Conservation (phyloP, 805 yeast species). For the Myxozyma sirexii region DNA sequence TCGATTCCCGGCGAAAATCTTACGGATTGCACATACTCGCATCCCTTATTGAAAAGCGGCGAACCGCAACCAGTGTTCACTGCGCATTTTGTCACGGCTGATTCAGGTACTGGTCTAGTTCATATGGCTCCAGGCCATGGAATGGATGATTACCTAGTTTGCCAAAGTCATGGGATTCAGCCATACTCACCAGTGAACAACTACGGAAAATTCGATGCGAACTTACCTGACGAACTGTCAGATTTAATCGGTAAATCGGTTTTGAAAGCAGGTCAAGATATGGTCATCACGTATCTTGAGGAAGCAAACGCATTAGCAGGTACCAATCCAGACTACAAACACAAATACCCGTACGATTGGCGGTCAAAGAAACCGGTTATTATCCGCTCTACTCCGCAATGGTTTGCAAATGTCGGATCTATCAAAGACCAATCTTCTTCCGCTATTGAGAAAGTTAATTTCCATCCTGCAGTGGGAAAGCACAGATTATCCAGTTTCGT, state of each 20-base stretch:
- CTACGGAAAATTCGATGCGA: slow-evolving; percentile 64
- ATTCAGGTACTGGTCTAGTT: slow-evolving; percentile 92
- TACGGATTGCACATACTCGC: slow-evolving; percentile 51
- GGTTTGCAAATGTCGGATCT: slow-evolving; percentile 85
- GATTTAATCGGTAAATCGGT: slow-evolving; percentile 61
- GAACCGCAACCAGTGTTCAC: slow-evolving; percentile 61
- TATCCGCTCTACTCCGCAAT: slow-evolving; percentile 92
- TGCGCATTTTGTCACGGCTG: slow-evolving; percentile 78
- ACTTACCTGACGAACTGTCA: slow-evolving; percentile 53
- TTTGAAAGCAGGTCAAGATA: slow-evolving; percentile 57
- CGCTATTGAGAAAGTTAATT: slow-evolving; percentile 64
- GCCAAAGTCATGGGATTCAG: slow-evolving; percentile 57
- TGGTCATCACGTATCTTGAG: slow-evolving; percentile 51
- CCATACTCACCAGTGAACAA: slow-evolving; percentile 80
- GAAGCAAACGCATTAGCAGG: slow-evolving; percentile 52
- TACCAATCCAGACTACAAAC: slow-evolving; percentile 58
- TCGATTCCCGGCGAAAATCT: slow-evolving; percentile 51
- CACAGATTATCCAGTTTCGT: slow-evolving; percentile 74
- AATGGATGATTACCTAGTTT: slow-evolving; percentile 81
- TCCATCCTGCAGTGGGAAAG: slow-evolving; percentile 72
- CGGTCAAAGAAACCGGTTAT: slow-evolving; percentile 94
- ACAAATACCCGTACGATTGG: slow-evolving; percentile 97
- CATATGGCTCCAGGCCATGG: slow-evolving; percentile 99
- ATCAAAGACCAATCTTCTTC: slow-evolving; percentile 65
- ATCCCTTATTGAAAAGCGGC: slow-evolving; percentile 52